Conservation (phyloP, 306 rosid genomes). For the Quercus berberidifolia region DNA sequence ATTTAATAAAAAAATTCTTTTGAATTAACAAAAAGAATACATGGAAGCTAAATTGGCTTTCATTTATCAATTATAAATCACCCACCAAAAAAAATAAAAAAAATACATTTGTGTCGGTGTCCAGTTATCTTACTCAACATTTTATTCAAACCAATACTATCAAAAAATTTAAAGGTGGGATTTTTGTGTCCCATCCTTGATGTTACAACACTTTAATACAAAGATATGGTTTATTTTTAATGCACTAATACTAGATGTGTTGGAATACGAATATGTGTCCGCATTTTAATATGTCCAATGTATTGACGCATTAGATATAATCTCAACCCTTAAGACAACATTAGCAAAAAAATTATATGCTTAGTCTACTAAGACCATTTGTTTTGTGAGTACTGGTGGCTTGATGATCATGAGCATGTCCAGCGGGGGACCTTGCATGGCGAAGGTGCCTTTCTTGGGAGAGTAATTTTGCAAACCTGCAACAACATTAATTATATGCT, state of each 20-base stretch:
- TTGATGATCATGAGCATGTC: not conserved
- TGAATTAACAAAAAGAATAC: not conserved
- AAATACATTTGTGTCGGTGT: not conserved
- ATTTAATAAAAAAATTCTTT: no score
- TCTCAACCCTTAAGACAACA: not conserved
- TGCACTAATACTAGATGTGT: rapidly evolving
- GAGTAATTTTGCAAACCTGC: conserved; percentile 49
- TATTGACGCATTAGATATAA: no score
- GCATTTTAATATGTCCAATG: no score
- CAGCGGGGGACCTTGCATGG: conserved; percentile 18
- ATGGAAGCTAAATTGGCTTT: not conserved
- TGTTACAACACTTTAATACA: not conserved
- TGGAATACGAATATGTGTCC: no score
- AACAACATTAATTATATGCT: not conserved
- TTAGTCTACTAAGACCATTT: not conserved
- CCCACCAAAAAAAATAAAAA: no score
- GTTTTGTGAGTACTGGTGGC: not conserved
- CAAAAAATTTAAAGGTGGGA: not conserved
- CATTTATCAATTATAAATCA: not conserved
- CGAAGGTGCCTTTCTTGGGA: conserved; percentile 49
- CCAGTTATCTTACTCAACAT: not conserved
- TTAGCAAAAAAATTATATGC: not conserved
- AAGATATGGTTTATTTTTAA: rapidly evolving
- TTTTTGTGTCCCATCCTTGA: not conserved
- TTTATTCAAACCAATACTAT: not conserved